Conservation (phyloP, 306 rosid genomes). For the Canavalia ensiformis region DNA sequence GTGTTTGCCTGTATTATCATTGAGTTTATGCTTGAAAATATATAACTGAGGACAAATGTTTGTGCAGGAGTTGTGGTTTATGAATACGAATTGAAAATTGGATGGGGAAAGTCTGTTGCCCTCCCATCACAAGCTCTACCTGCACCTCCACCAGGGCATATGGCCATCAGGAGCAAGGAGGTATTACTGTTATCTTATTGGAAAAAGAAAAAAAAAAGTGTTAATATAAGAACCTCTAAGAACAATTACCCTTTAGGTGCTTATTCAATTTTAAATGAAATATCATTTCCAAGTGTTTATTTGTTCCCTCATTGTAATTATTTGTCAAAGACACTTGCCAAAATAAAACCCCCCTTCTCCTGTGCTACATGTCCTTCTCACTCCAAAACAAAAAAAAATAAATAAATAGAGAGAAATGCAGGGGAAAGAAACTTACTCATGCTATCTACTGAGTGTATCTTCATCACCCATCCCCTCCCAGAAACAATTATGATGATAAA, state of each 20-base stretch:
- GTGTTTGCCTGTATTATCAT: slow-evolving; percentile 18
- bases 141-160: slow-evolving; percentile 99
- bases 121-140: slow-evolving; percentile 99
- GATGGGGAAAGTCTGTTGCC: slow-evolving; percentile 99
- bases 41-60: slow-evolving; percentile 41
- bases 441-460: background rate
- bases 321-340: slow-evolving; percentile 1
- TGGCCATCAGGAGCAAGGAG: slow-evolving; percentile 99
- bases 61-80: slow-evolving; percentile 97
- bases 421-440: background rate
- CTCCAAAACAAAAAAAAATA: background rate
- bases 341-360: background rate
- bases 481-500: background rate
- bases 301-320: slow-evolving; percentile 1
- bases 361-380: background rate
- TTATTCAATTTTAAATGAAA: slow-evolving; percentile 10
- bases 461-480: background rate
- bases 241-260: slow-evolving; percentile 12
- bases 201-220: background rate
- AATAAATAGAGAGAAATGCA: no score
- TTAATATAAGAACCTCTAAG: background rate
- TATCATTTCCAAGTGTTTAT: background rate
- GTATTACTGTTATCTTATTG: slow-evolving; percentile 53
- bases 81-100: slow-evolving; percentile 97
- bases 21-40: slow-evolving; percentile 32